Evolutionary conservation across 2,329 filamentous ascomycete genomes (phyloP), one percentile per base, ranked within the genome.

Genomic region (Phialophora tarda): DNA sequence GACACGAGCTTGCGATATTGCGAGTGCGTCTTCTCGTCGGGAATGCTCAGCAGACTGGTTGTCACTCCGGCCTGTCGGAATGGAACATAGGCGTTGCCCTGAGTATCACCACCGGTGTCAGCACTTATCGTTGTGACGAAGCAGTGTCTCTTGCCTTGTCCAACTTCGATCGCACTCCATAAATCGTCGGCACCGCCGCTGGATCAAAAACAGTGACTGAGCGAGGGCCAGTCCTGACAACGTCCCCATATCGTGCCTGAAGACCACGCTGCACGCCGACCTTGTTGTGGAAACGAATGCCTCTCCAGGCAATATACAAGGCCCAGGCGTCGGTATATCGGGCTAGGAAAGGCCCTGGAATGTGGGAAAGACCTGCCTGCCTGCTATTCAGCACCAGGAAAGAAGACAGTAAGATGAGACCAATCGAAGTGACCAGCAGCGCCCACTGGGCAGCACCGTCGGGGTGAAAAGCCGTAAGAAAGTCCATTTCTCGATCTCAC

Each of bases 1-100:
- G 90, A 92, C 62, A 94, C 89, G 71, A 87, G 89, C 66, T 90
- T 85, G 30, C 90, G 85, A 75, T 93, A 89, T 73, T 88, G 86
- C 41, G 89, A 85, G 75, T 94, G 91, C 78, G 90, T 93, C 44
- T 84, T 81, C 69, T 93, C 90, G 75, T 91, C 86, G 6, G 86
- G 88, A 0, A 90, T 91, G 74, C 88, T 90, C 80, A 93, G 93
- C n/a, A 94, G 84, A 2, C 89, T 91, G 30, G 86, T 85, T 0
- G 92, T 82, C 1, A 85, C 83, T 67, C 85, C 82, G n/a, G 91
- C 91, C 67, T 89, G 87, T 17, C 59, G 51, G 30, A 63, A 53
- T 24, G 59, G 59, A 24, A 64, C 28, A 47, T 64, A 64, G 28
- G 62, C 62, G 48, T 54, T 23, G 48, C 55, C 44, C 59, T 64